Base-by-base conservation (phyloP, 2,329 filamentous ascomycete genomes). In the Colletotrichum sp. region DNA sequence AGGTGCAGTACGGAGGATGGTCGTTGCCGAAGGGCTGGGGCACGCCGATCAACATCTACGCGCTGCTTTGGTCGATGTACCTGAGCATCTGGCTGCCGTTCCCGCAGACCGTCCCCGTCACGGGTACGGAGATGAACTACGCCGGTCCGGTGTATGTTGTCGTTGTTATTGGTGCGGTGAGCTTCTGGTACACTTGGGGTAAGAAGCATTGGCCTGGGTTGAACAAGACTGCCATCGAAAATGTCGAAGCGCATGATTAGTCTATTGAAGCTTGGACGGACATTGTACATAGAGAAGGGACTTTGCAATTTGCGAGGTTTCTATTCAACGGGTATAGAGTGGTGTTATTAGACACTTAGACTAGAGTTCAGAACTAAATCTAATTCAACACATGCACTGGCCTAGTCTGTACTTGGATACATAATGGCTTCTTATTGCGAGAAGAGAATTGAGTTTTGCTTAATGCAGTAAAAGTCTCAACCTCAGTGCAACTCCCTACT, bases 61-160 rank as follows among this genome's bases (percentile, higher is more conserved):
- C 73, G 39, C 64, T 75, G 25, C 32, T 75, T 16, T 75, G 73
- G 73, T 75, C 73, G 10, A 62, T 73, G 55, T 75, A 75, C 10
- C 9, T 75, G 64, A 62, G 52, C 8, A 64, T 75, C 6, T 75
- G 73, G 73, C 32, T 75, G 22, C 73, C 73, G 30, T 75, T 75
- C 56, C 73, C 73, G 16, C 73, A 75, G 62, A 75, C 73, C 5
- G 30, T 75, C 16, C 73, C 73, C 5, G 73, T 75, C 6, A 75
- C 73, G 16, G 73, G 62, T 10, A 75, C 73, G 15, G 73, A 75
- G 64, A 75, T 75, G 73, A 75, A 75, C 8, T 75, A 75, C 7
- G 73, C 73, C 3, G 73, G 73, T 1, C 73, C 73, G 5, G 71
- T 75, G 8, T 75, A 75, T 52, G 69, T 75, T 2, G 70, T 73